Conservation (phyloP, 108 stramenopile genomes). For the Cyclotella sp. region DNA sequence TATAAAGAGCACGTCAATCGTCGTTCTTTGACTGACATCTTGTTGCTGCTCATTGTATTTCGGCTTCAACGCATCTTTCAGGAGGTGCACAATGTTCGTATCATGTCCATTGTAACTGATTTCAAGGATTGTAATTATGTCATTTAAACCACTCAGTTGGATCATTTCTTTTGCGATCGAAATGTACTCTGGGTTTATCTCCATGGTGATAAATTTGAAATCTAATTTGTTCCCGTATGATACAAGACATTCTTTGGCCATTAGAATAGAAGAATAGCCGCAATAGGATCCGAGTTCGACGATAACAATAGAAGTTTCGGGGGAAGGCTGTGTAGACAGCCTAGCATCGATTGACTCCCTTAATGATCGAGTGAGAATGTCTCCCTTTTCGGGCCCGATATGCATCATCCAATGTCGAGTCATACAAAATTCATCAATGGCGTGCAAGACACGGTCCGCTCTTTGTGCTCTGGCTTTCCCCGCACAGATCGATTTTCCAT, state of each 20-base stretch:
- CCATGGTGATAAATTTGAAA: constrained; percentile 71
- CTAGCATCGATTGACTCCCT: constrained; percentile 20
- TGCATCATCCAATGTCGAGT: constrained; percentile 94
- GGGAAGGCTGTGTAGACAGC: constrained; percentile 1
- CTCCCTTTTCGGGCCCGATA: constrained; percentile 84
- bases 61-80: constrained; percentile 24
- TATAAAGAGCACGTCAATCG: constrained; percentile 81
- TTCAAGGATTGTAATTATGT: constrained; percentile 57
- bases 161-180: constrained; percentile 68
- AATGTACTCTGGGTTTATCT: constrained; percentile 63
- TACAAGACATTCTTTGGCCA: constrained; percentile 51
- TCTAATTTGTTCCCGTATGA: constrained; percentile 5
- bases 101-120: constrained; percentile 46
- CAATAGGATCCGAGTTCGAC: constrained; percentile 92
- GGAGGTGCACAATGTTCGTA: constrained; percentile 34
- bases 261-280: constrained; percentile 78
- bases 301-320: constrained; percentile 12
- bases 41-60: not conserved
- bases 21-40: not conserved
- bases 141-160: constrained; percentile 58
- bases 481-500: not conserved
- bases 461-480: not conserved
- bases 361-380: constrained; percentile 47
- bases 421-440: constrained; percentile 78
- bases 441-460: constrained; percentile 43